phyloP scores from a whole-genome alignment of 257 asterid genomes.

The Verbena officinalis region DNA sequence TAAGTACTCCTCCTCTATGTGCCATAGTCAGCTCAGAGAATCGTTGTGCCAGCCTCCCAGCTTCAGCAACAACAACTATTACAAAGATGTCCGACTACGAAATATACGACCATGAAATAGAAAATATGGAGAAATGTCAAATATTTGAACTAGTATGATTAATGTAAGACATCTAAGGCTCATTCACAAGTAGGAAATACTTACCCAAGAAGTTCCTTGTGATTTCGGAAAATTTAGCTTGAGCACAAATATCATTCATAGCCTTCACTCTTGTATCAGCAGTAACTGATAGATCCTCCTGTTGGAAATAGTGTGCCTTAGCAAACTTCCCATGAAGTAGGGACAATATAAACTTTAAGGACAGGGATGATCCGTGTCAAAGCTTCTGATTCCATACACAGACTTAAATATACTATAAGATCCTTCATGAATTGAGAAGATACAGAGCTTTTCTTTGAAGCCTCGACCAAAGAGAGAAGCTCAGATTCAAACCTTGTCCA shows the following conservation, averaged over 20 bases:
- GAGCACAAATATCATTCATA: slow-evolving; percentile 52
- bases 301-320: too few species aligned
- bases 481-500: slow-evolving; percentile 92
- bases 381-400: too few species aligned
- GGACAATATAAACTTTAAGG: too few species aligned
- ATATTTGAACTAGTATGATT: too few species aligned
- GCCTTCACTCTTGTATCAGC: slow-evolving; percentile 68
- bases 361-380: too few species aligned
- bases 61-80: slow-evolving; percentile 63
- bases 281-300: slow-evolving; percentile 64
- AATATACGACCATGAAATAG: too few species aligned
- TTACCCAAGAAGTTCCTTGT: slow-evolving; percentile 78
- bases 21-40: slow-evolving; percentile 78
- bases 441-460: slow-evolving; percentile 73
- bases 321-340: too few species aligned
- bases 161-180: too few species aligned
- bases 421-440: slow-evolving; percentile 86
- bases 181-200: too few species aligned
- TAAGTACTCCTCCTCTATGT: slow-evolving; percentile 75
- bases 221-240: slow-evolving; percentile 66
- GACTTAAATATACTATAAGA: too few species aligned
- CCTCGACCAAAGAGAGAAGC: slow-evolving; percentile 66
- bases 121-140: too few species aligned
- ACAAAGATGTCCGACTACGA: too few species aligned
- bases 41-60: slow-evolving; percentile 60